Evolutionary conservation across 2,329 filamentous ascomycete species (phyloP), one percentile per base, ranked within the genome.

Genomic region (Colletotrichum ledebouriae): DNA sequence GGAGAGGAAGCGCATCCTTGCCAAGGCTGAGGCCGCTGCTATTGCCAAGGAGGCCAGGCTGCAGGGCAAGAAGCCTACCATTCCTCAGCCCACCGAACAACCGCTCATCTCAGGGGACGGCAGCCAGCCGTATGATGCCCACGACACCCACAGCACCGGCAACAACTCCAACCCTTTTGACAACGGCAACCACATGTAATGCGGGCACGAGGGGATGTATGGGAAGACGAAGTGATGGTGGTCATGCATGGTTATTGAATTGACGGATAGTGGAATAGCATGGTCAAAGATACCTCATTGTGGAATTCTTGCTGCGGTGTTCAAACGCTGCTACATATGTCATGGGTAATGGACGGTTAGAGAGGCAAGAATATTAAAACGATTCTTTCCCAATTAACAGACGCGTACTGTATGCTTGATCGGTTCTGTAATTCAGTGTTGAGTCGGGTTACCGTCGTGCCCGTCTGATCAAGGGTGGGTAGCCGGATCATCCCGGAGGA

Each of bases 21-120:
- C 81, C 67, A 81, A 82, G 71, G 80, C 81, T 67, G 85, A 87
- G 77, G 84, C 84, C 50, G 81, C 81, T n/a, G 81, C 81, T 29
- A 82, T 84, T 58, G 83, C 82, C 56, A 83, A 83, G 75, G 82
- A 83, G 73, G 80, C 82, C 57, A 70, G 66, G 42, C 70, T 73
- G 10, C 13, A 11, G 12, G 81, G 79, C 68, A 82, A 79, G 76
- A 82, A 82, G 77, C 77, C 79, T 56, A 76, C 76, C 50, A 52
- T 62, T 25, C 49, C 55, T 6, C 37, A 52, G n/a, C 25, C 59
- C 39, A 12, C 58, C 6, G 57, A 60, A 15, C 50, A 65, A 66
- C 69, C 69, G 49, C 61, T 70, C 20, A 62, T 69, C 49, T 25
- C 39, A 44, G 25, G 60, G n/a, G 66, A 37, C 39, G 50, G 17